A percentile compares a stretch with the other conserved stretches of the same genome.
Evolutionary conservation across 2,329 filamentous ascomycete species (phyloP).

Genomic region (Huntiella omanensis): DNA sequence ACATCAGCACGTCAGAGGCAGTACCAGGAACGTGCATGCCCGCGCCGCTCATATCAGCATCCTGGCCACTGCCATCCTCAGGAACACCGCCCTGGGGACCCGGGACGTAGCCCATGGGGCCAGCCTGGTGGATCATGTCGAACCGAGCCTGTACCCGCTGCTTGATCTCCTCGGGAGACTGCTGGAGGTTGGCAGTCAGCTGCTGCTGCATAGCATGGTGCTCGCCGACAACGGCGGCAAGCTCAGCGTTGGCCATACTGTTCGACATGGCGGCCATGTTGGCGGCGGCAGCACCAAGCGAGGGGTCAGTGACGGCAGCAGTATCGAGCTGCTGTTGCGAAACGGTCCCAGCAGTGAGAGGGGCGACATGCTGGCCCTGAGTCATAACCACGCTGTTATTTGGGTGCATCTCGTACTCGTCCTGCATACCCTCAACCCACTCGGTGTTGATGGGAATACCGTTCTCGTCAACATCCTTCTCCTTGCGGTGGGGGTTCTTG

Average conservation of each 20-base stretch:
- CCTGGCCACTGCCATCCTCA: not conserved
- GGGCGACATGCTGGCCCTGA: not conserved
- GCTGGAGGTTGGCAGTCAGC: conserved; percentile 5
- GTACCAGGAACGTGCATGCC: conserved; percentile 2
- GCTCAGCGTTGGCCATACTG: conserved; percentile 3
- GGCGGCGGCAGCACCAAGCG: conserved; percentile 5
- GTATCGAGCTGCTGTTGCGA: conserved; percentile 4
- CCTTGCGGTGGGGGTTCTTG: conserved; percentile 31
- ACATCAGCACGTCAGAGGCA: not conserved
- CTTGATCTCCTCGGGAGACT: conserved; percentile 7
- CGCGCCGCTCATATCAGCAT: not conserved
- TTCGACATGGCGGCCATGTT: conserved; percentile 4
- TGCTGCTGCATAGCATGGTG: conserved; percentile 8
- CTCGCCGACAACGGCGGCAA: not conserved
- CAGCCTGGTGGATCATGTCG: conserved; percentile 6
- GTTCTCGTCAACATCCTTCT: conserved; percentile 25
- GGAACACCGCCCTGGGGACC: not conserved
- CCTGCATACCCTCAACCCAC: conserved; percentile 10
- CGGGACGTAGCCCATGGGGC: conserved; percentile 2
- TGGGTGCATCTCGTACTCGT: conserved; percentile 7
- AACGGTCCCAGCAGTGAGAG: not conserved
- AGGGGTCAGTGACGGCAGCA: conserved; percentile 8
- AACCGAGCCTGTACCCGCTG: conserved; percentile 9
- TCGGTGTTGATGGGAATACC: conserved; percentile 22
- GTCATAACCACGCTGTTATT: not conserved